Evolutionary conservation across 805 yeast genomes (phyloP), one percentile per base, ranked within the genome.

Genomic region (Cyberlindnera subsufficiens): DNA sequence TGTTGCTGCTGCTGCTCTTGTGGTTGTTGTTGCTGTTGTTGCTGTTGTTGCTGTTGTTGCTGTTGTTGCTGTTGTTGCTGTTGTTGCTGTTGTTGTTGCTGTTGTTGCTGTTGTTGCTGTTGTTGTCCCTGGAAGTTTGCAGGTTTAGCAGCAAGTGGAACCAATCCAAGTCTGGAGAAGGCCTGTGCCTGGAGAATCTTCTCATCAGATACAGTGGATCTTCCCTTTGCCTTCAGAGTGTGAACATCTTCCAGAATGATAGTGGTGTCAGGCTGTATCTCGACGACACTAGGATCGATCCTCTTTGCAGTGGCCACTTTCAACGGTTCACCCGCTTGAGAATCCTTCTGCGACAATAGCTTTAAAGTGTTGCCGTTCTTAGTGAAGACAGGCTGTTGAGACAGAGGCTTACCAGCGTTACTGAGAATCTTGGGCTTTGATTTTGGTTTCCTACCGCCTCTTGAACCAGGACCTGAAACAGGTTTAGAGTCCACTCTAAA

Each of bases 401-500:
- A 19, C 18, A 32, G 30, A 10, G 35, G 27, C 18, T 14, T 32
- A n/a, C 30, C 18, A 18, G 15, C 18, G 27, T 18, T 34, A n/a
- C 18, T 19, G 15, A n/a, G n/a, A 17, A 22, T n/a, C 18, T 16
- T 16, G 15, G 19, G 17, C 16, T 19, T 20, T 9, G 27, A 15
- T 31, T 31, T 40, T 4, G 39, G 42, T 35, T 47, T 49, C 27
- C 51, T 43, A 14, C 59, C 58, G 17, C 59, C 58, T 44, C 62
- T 48, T 10, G 61, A 56, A 1, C 62, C 62, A 1, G 60, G 60
- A 0, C 62, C 62, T 16, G 40, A 25, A 1, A 58, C 25, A 11
- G 62, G 62, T 38, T 29, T 42, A 2, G 53, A 42, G 37, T 58
- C 62, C 5, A 53, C 44, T 44, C 62, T 53, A 32, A 58, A 58